Evolutionary conservation across 78 protist genomes (phyloP), one percentile per base, ranked within the genome.

Genomic region (Andalucia godoyi): DNA sequence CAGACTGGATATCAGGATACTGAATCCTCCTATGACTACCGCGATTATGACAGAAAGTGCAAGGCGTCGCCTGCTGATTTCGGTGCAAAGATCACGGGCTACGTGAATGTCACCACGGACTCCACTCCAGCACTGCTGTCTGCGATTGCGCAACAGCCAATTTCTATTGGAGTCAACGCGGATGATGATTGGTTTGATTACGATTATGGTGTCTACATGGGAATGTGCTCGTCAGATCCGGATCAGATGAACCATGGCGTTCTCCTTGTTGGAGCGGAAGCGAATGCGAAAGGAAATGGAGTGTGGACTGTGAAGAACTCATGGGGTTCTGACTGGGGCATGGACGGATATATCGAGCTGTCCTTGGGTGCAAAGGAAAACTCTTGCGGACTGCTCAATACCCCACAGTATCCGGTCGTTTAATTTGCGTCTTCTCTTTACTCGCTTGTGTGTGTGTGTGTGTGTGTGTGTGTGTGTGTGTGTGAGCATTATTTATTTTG

Each of bases 241-340:
- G 21, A 9, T 17, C 21, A 4, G 21, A 4, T 70, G n/a, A 65
- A 71, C 57, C 84, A 79, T 32, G 79, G 52, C 12, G 79, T 79
- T 13, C 33, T 53, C 17, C 9, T 79, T 2, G 77, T 61, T 37
- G 78, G 72, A 23, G 43, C 3, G 17, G 72, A 21, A 8, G 4
- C 2, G 50, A 32, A 74, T 29, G 38, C n/a, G n/a, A n/a, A 6
- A 15, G 70, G 75, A 17, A 4, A 12, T 30, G 7, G 6, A 33
- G 49, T 63, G 36, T 74, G 79, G 72, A 37, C 27, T 21, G 59
- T 64, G 32, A 54, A 62, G 55, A 64, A 54, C 79, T 74, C 72
- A 32, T 74, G 72, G 72, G 58, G 58, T 13, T 13, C 72, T 13
- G 70, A 9, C 32, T 66, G 60, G 58, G 72, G 72, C 29, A 38